phyloP scores from a whole-genome alignment of 108 stramenopile species.

The Cyclotella cryptica region DNA sequence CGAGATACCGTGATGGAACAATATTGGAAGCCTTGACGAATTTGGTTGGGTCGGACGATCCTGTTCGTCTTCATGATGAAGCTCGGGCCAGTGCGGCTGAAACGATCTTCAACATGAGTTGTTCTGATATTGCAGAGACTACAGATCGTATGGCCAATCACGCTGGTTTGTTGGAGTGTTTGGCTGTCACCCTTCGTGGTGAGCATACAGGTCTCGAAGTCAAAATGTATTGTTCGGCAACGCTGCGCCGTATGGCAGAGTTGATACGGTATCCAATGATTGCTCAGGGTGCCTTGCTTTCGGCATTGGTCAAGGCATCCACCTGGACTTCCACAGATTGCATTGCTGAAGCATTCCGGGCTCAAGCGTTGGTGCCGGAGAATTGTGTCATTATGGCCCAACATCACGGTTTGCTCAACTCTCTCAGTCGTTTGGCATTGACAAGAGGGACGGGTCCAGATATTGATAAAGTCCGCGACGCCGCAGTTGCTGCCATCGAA shows the following conservation, averaged over 20 bases:
- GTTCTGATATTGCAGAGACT: slow-evolving; percentile 53
- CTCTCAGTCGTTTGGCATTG: slow-evolving; percentile 52
- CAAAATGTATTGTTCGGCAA: slow-evolving; percentile 65
- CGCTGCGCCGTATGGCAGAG: slow-evolving; percentile 63
- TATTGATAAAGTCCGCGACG: slow-evolving; percentile 47
- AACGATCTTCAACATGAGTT: slow-evolving; percentile 65
- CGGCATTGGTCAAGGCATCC: slow-evolving; percentile 60
- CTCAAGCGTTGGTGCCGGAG: slow-evolving; percentile 40
- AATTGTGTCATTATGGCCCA: slow-evolving; percentile 59
- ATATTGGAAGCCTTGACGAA: slow-evolving; percentile 54
- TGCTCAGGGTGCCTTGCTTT: slow-evolving; percentile 59
- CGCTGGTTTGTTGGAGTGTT: slow-evolving; percentile 50
- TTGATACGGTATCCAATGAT: slow-evolving; percentile 59
- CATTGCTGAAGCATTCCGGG: slow-evolving; percentile 58
- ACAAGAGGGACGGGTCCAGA: slow-evolving; percentile 46
- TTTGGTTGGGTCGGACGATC: slow-evolving; percentile 52
- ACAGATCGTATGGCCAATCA: slow-evolving; percentile 63
- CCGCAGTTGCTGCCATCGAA: slow-evolving; percentile 56
- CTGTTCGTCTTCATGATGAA: slow-evolving; percentile 48
- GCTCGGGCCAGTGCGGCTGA: slow-evolving; percentile 63
- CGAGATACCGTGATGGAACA: slow-evolving; percentile 49
- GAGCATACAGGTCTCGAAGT: slow-evolving; percentile 55
- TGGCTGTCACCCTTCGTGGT: slow-evolving; percentile 49
- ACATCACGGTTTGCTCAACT: slow-evolving; percentile 63
- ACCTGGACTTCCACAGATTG: slow-evolving; percentile 60